A percentile compares a stretch with the other conserved stretches of the same genome.
phyloP scores from a whole-genome alignment of 192 early-diverging fungal genomes.

The Coemansia sp. region DNA sequence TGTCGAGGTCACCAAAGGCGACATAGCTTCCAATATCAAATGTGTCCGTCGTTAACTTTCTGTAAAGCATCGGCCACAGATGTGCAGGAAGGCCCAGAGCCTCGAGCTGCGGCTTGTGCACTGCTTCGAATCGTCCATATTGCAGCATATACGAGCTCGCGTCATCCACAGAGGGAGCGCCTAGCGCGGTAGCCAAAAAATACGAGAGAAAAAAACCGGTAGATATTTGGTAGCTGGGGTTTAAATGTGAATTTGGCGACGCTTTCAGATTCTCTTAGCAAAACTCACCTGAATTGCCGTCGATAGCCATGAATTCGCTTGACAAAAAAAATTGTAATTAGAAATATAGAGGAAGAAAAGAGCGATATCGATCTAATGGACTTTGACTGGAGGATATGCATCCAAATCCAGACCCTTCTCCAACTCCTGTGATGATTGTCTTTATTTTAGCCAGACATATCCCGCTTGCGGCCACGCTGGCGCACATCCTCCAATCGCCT shows the following conservation, averaged over 20 bases:
- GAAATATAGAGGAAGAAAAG: not conserved
- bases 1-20: conserved; percentile 20
- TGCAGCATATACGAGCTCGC: conserved; percentile 36
- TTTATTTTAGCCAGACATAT: conserved; percentile 67
- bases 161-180: conserved; percentile 23
- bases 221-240: not conserved
- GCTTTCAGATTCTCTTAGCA: not conserved
- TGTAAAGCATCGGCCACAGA: conserved; percentile 43
- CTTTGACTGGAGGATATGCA: no score
- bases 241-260: not conserved
- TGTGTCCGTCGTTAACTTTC: conserved; percentile 28
- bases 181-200: not conserved
- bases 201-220: not conserved
- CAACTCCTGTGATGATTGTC: not conserved
- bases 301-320: conserved; percentile 15
- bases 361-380: not conserved
- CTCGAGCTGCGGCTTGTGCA: conserved; percentile 49
- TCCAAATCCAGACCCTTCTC: conserved; percentile 24
- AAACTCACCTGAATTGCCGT: conserved; percentile 13
- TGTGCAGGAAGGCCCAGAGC: conserved; percentile 37
- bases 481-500: conserved; percentile 81
- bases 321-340: not conserved
- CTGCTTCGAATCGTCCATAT: conserved; percentile 48
- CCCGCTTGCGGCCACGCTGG: conserved; percentile 79
- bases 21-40: conserved; percentile 49